Conservation (phyloP, 805 yeast genomes). For the Metschnikowia picachoensis region DNA sequence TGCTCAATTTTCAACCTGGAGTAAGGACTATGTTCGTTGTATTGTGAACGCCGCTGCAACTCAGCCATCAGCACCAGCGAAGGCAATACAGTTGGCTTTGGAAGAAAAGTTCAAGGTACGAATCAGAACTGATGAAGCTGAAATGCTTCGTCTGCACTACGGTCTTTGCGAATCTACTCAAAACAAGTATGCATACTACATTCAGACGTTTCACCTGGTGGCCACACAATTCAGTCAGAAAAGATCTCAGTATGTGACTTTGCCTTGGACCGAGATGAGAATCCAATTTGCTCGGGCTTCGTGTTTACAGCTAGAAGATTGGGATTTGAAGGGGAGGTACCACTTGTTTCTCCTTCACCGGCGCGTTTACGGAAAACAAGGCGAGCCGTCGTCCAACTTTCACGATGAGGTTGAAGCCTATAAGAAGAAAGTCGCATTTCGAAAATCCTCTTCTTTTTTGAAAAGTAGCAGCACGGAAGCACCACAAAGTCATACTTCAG, state of each 20-base stretch:
- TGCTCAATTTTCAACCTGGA: slow-evolving; percentile 12
- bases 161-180: slow-evolving; percentile 9
- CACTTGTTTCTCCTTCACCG: slow-evolving; percentile 14
- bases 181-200: slow-evolving; percentile 11
- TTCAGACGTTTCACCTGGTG: slow-evolving; percentile 13
- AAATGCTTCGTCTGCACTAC: slow-evolving; percentile 16
- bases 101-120: slow-evolving; percentile 4
- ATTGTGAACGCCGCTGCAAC: slow-evolving; percentile 11
- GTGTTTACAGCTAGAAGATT: slow-evolving; percentile 9
- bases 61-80: background rate
- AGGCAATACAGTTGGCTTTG: slow-evolving; percentile 11
- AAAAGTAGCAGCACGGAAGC: background rate
- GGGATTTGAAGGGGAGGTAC: slow-evolving; percentile 18
- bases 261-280: slow-evolving; percentile 17
- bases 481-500: background rate
- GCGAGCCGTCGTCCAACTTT: slow-evolving; percentile 16
- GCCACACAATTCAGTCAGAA: slow-evolving; percentile 9
- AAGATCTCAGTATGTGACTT: slow-evolving; percentile 8
- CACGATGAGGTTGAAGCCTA: slow-evolving; percentile 9
- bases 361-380: slow-evolving; percentile 13
- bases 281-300: slow-evolving; percentile 9
- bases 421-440: slow-evolving; percentile 1
- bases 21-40: slow-evolving; percentile 12
- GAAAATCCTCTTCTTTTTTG: background rate
- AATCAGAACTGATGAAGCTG: slow-evolving; percentile 12